Conservation (phyloP, 371 early-diverging fungal species). For the Batrachochytrium dendrobatidis region DNA sequence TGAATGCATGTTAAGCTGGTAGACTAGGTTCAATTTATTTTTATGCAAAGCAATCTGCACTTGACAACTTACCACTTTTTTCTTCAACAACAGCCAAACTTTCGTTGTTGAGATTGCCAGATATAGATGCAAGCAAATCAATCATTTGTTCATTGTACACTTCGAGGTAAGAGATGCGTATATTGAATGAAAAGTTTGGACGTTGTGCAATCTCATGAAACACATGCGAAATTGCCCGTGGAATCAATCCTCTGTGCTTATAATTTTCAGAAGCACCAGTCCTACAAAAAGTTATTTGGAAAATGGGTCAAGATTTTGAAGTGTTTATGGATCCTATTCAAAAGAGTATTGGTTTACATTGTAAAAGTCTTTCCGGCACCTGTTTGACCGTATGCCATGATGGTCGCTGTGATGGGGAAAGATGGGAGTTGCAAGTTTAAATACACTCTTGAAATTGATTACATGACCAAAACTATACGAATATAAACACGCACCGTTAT, state of each 20-base stretch:
- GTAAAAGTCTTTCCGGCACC: constrained; percentile 71
- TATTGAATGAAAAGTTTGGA: constrained; percentile 37
- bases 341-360: no score
- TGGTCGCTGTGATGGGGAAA: constrained; percentile 13
- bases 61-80: constrained; percentile 23
- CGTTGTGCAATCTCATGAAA: constrained; percentile 40
- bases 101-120: constrained; percentile 12
- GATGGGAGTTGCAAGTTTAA: background rate
- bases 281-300: constrained; percentile 13
- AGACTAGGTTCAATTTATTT: background rate
- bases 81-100: constrained; percentile 41
- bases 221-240: constrained; percentile 42
- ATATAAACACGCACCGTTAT: constrained; percentile 40
- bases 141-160: constrained; percentile 62
- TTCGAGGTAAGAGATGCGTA: constrained; percentile 53
- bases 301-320: background rate
- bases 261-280: constrained; percentile 53
- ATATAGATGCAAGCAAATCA: constrained; percentile 41
- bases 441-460: no score
- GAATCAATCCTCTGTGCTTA: constrained; percentile 50
- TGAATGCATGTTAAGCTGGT: background rate
- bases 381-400: constrained; percentile 51
- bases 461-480: no score
- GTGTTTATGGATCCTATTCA: background rate
- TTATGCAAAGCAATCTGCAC: background rate